Conservation (phyloP, 768 basidiomycete genomes). For the Tylopilus plumbeoviolaceoides region DNA sequence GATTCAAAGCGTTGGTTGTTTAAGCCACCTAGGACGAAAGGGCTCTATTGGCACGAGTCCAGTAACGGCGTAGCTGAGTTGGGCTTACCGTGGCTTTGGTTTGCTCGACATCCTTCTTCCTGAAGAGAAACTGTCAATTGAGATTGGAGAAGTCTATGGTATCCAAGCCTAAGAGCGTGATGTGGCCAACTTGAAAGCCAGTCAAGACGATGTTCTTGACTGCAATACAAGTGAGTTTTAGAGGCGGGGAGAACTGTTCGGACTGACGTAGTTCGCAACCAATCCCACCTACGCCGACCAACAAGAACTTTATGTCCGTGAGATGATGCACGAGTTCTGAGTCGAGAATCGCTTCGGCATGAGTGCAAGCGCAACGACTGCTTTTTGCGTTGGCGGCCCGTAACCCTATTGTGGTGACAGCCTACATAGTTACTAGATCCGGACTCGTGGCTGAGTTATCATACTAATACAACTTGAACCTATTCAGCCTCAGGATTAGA, state of each 20-base stretch:
- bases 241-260: not conserved
- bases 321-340: conserved; percentile 60
- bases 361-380: conserved; percentile 47
- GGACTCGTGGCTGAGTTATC: no score
- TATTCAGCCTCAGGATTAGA: no score
- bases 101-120: conserved; percentile 95
- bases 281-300: conserved; percentile 96
- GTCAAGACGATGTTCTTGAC: conserved; percentile 95
- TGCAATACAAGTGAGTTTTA: conserved; percentile 29
- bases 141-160: conserved; percentile 98
- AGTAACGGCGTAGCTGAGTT: not conserved
- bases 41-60: not conserved
- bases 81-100: conserved; percentile 81
- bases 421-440: no score
- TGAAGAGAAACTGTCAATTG: conserved; percentile 95
- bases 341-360: conserved; percentile 80
- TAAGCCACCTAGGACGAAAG: conserved; percentile 59
- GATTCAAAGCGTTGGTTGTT: conserved; percentile 81
- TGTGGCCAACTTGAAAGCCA: conserved; percentile 92
- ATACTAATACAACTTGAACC: no score
- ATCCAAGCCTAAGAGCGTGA: conserved; percentile 92
- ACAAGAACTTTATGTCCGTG: conserved; percentile 63
- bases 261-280: conserved; percentile 91
- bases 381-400: conserved; percentile 6
- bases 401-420: not conserved